These are phyloP conservation scores for Kingdonia uniflora DNA, from an alignment of 164 flowering plant species.

Conservation along the genomic window DNA sequence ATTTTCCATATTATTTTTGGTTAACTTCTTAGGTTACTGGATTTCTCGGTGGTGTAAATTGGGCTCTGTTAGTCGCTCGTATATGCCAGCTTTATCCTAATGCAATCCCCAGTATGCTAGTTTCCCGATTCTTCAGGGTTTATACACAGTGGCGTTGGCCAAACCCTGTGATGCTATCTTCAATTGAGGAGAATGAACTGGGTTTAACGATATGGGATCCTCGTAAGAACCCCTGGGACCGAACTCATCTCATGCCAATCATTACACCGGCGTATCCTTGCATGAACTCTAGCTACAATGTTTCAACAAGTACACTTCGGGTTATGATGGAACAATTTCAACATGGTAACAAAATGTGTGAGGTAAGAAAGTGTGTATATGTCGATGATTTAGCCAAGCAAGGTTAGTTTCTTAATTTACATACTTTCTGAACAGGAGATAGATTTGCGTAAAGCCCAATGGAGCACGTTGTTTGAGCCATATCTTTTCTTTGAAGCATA, in stretches of 20 bases:
- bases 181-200: constrained; percentile 82
- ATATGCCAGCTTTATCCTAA: constrained; percentile 95
- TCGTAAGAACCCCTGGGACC: constrained; percentile 73
- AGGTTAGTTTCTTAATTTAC: constrained; percentile 1
- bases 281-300: constrained; percentile 99
- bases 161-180: constrained; percentile 92
- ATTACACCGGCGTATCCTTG: constrained; percentile 99
- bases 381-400: no score
- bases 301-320: constrained; percentile 77
- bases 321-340: constrained; percentile 94
- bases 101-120: constrained; percentile 91
- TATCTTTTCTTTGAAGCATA: constrained; percentile 79
- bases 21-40: constrained; percentile 65
- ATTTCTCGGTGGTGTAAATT: constrained; percentile 97
- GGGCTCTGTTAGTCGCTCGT: constrained; percentile 95
- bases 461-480: constrained; percentile 79
- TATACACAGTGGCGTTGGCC: constrained; percentile 99
- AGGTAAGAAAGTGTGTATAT: constrained; percentile 51
- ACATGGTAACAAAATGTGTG: constrained; percentile 66
- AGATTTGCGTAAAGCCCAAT: constrained; percentile 64
- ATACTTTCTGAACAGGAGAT: constrained; percentile 47
- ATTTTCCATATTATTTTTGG: no score
- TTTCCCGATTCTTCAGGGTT: constrained; percentile 84
- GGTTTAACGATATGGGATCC: constrained; percentile 94
- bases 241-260: constrained; percentile 91